These are phyloP conservation scores for Aureobasidium pullulans DNA, from an alignment of 2,329 filamentous ascomycete genomes.

Conservation along the genomic window DNA sequence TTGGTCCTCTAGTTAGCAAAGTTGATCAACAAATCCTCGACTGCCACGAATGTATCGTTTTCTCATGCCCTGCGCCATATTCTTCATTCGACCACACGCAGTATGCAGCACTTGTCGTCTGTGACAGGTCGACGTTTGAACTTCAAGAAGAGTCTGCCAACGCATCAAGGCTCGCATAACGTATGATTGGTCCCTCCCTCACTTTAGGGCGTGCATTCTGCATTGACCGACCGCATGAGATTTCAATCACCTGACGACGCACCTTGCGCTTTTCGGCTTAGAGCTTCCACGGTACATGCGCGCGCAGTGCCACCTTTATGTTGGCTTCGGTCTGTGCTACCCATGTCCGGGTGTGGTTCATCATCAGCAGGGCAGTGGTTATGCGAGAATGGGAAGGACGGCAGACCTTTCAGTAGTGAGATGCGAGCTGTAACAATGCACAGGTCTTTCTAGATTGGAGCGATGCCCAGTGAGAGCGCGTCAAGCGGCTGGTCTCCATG, in stretches of 20 bases:
- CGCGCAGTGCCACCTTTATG: background rate
- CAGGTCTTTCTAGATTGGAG: too few species aligned
- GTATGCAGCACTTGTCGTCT: slow-evolving; percentile 3
- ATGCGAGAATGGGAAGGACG: background rate
- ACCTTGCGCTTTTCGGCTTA: slow-evolving; percentile 9
- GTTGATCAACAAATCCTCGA: background rate
- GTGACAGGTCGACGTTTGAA: slow-evolving; percentile 7
- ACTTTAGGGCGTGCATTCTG: slow-evolving; percentile 4
- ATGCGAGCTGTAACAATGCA: background rate
- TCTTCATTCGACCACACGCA: slow-evolving; percentile 3
- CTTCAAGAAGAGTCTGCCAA: slow-evolving; percentile 7
- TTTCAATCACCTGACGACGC: slow-evolving; percentile 11
- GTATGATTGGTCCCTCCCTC: slow-evolving; percentile 7
- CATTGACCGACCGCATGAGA: slow-evolving; percentile 8
- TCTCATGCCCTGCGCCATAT: background rate
- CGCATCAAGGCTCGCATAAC: slow-evolving; percentile 9
- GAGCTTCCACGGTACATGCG: slow-evolving; percentile 4
- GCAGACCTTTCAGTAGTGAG: background rate
- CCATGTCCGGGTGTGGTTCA: slow-evolving; percentile 7
- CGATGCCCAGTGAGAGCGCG: too few species aligned
- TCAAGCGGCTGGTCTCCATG: too few species aligned
- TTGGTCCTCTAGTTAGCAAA: background rate
- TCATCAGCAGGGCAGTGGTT: slow-evolving; percentile 4
- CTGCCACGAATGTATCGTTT: slow-evolving; percentile 7
- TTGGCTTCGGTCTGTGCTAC: slow-evolving; percentile 11